Evolutionary conservation across 108 stramenopile genomes (phyloP), one percentile per base, ranked within the genome.

Genomic region (Schizochytrium sp.): DNA sequence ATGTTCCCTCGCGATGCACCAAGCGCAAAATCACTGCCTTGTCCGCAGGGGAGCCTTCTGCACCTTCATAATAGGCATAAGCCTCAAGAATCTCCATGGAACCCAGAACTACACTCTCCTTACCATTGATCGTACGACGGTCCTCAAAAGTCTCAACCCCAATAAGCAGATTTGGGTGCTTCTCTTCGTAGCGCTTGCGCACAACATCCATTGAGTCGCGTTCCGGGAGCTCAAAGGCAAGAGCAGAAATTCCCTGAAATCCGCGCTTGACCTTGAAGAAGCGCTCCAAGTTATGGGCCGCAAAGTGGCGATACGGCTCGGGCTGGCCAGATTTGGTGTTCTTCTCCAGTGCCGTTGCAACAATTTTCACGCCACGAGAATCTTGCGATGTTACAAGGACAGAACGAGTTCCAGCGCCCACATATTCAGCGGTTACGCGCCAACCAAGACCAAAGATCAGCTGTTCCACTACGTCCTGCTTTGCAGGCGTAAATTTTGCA

Each of bases 361-460:
- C 90, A 89, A 95, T 91, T 72, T 97, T 96, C 76, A 97, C 94
- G 46, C 96, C 96, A 28, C 88, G 46, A 2, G 94, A 92, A 93
- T 97, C 96, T 46, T 73, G 93, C 17, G 95, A 93, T 12, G 96
- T 97, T 57, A 97, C 94, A 10, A 96, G 88, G 41, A 95, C 90
- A 10, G 94, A 92, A 53, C 83, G 93, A 4, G 95, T 95, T 60
- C 88, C 64, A 28, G 13, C 13, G 19, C 90, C 46, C 45, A 56
- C 40, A 72, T 59, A 90, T 42, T 46, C 59, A 61, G 94, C 95
- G 1, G 95, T 95, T 46, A 97, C 92, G 12, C 96, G 93, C 88
- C 95, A 96, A 10, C 96, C 96, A 59, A 97, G 93, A 12, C 95
- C 96, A 28, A 93, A 94, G 87, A 97, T 92, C 56, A 96, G 69